These are phyloP conservation scores for Wallacemonas rigidus DNA, from an alignment of 208 protist species.

Conservation along the genomic window DNA sequence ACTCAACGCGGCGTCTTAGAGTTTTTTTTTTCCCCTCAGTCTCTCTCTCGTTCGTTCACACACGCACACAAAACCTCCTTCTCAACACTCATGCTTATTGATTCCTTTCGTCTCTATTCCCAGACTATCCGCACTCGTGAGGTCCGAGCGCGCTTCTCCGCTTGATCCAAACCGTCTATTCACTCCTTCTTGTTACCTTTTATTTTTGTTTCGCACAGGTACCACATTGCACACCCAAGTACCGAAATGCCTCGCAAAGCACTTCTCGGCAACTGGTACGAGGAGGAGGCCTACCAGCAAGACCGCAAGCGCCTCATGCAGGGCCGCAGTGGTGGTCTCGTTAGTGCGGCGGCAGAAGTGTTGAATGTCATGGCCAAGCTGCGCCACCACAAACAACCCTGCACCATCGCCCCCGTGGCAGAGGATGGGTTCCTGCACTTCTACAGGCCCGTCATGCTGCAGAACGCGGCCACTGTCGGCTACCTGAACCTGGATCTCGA, in stretches of 20 bases:
- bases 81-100: too few relatives aligned
- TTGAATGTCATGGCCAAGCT: slow-evolving; percentile 73
- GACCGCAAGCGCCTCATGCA: slow-evolving; percentile 80
- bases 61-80: not conserved
- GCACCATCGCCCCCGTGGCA: slow-evolving; percentile 41
- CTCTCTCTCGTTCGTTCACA: not conserved
- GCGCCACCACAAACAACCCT: slow-evolving; percentile 79
- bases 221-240: not conserved
- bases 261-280: slow-evolving; percentile 85
- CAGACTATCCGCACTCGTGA: too few relatives aligned
- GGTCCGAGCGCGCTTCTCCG: too few relatives aligned
- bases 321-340: slow-evolving; percentile 51
- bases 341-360: slow-evolving; percentile 63
- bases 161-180: too few relatives aligned
- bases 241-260: slow-evolving; percentile 62
- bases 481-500: slow-evolving; percentile 86
- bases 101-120: too few relatives aligned
- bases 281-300: slow-evolving; percentile 79
- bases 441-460: slow-evolving; percentile 80
- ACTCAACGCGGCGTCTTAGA: not conserved
- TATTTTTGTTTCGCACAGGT: too few relatives aligned
- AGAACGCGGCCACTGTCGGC: slow-evolving; percentile 74
- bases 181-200: too few relatives aligned
- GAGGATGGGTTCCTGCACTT: slow-evolving; percentile 79
- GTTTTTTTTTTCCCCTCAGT: not conserved